phyloP scores from a whole-genome alignment of 164 flowering plant species.

The Malania oleifera region DNA sequence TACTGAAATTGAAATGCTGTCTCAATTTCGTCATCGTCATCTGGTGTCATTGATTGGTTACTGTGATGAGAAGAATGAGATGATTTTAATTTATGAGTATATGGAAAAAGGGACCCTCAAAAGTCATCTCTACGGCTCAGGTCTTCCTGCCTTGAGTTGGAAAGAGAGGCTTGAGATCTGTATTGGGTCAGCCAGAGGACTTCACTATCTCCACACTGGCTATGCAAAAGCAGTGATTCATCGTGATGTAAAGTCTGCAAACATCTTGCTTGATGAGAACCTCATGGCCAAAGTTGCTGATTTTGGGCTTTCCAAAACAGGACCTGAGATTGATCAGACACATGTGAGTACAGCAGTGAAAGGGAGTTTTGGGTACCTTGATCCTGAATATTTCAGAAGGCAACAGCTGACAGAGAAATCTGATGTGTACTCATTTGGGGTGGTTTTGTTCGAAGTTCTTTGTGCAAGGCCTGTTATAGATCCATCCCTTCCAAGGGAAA shows the following conservation, averaged over 20 bases:
- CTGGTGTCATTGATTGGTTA: conserved; percentile 80
- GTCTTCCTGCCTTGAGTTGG: conserved; percentile 56
- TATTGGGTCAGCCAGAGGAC: conserved; percentile 83
- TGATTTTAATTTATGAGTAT: conserved; percentile 78
- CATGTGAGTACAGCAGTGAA: conserved; percentile 89
- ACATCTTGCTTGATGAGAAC: conserved; percentile 75
- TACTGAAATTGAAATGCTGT: conserved; percentile 85
- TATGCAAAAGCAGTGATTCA: conserved; percentile 64
- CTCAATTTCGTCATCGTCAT: conserved; percentile 83
- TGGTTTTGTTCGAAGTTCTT: conserved; percentile 72
- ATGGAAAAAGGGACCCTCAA: conserved; percentile 85
- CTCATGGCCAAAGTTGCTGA: conserved; percentile 84
- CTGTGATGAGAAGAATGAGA: conserved; percentile 76
- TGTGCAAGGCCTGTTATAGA: conserved; percentile 80
- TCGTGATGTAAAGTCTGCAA: conserved; percentile 87
- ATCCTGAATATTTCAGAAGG: conserved; percentile 80
- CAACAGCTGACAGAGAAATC: conserved; percentile 83
- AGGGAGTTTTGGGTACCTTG: conserved; percentile 84
- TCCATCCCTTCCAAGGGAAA: conserved; percentile 68
- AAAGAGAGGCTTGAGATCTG: conserved; percentile 74
- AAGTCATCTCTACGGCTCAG: conserved; percentile 69
- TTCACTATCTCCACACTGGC: conserved; percentile 90
- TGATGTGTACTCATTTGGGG: conserved; percentile 88
- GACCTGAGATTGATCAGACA: conserved; percentile 76
- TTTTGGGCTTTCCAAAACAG: conserved; percentile 80